Percentiles rank a stretch among this genome's conserved stretches.
phyloP scores from a whole-genome alignment of 768 basidiomycete species.

The Cystobasidium onofrii region DNA sequence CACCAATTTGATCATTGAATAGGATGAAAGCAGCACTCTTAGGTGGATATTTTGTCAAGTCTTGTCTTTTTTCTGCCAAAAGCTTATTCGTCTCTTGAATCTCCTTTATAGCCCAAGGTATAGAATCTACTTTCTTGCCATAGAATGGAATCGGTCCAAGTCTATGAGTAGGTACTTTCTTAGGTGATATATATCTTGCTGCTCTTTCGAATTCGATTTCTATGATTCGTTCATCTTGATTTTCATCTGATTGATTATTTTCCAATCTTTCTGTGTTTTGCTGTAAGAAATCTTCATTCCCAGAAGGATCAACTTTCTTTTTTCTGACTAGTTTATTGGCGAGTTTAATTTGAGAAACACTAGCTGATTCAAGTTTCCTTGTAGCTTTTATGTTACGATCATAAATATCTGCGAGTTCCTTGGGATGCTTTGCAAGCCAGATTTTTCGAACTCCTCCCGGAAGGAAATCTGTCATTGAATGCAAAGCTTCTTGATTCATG shows the following conservation, averaged over 20 bases:
- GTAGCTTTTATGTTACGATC: slow-evolving; percentile 66
- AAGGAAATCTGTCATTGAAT: slow-evolving; percentile 48
- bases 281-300: slow-evolving; percentile 33
- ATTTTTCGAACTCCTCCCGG: slow-evolving; percentile 85
- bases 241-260: slow-evolving; percentile 44
- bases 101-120: slow-evolving; percentile 69
- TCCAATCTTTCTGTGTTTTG: slow-evolving; percentile 26
- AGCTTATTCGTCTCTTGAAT: slow-evolving; percentile 51
- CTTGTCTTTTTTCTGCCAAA: slow-evolving; percentile 50
- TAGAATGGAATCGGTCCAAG: slow-evolving; percentile 53
- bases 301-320: slow-evolving; percentile 38
- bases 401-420: slow-evolving; percentile 63
- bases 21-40: slow-evolving; percentile 55
- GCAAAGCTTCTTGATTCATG: slow-evolving; percentile 13
- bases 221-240: neutral
- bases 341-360: slow-evolving; percentile 65
- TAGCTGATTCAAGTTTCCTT: slow-evolving; percentile 74
- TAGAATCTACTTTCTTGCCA: slow-evolving; percentile 85
- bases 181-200: slow-evolving; percentile 57
- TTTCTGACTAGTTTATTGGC: slow-evolving; percentile 52
- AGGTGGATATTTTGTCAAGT: slow-evolving; percentile 41
- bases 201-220: neutral
- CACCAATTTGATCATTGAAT: slow-evolving; percentile 86
- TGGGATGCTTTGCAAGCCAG: slow-evolving; percentile 73
- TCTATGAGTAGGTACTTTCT: slow-evolving; percentile 64